Evolutionary conservation across 2,329 filamentous ascomycete species (phyloP).

Genomic region (Eurotiales sp.): DNA sequence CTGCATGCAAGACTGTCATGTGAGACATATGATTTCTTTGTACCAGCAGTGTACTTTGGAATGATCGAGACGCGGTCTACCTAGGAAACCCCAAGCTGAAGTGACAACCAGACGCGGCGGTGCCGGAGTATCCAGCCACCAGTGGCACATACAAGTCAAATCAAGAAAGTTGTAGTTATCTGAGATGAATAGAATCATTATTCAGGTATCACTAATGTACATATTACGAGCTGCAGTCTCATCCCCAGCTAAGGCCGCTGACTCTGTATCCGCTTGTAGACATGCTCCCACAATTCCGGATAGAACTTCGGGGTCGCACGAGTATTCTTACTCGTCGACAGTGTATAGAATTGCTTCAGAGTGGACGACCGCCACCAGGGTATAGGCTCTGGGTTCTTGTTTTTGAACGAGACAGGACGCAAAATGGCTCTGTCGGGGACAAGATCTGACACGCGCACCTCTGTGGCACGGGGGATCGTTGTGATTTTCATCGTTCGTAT

Average conservation of each 20-base stretch:
- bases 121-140: too few relatives aligned
- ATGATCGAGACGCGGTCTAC: too few relatives aligned
- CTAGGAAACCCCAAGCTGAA: too few relatives aligned
- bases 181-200: too few relatives aligned
- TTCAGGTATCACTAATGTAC: conserved; percentile 7
- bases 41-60: too few relatives aligned
- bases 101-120: too few relatives aligned
- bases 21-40: too few relatives aligned
- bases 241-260: conserved; percentile 14
- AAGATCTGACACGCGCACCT: conserved; percentile 42
- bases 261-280: conserved; percentile 38
- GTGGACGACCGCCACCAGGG: conserved; percentile 37
- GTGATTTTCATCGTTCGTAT: conserved; percentile 46
- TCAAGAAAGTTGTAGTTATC: too few relatives aligned
- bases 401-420: conserved; percentile 41
- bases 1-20: too few relatives aligned
- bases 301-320: conserved; percentile 36
- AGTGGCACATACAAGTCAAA: too few relatives aligned
- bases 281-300: conserved; percentile 42
- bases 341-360: conserved; percentile 38
- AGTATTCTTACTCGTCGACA: conserved; percentile 35
- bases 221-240: too few relatives aligned
- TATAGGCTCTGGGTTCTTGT: conserved; percentile 31
- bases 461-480: conserved; percentile 39
- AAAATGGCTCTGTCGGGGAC: conserved; percentile 30